A percentile compares a stretch with the other conserved stretches of the same genome.
Evolutionary conservation across 305 asterid genomes (phyloP).

Genomic region (Caryopteris hybrid): DNA sequence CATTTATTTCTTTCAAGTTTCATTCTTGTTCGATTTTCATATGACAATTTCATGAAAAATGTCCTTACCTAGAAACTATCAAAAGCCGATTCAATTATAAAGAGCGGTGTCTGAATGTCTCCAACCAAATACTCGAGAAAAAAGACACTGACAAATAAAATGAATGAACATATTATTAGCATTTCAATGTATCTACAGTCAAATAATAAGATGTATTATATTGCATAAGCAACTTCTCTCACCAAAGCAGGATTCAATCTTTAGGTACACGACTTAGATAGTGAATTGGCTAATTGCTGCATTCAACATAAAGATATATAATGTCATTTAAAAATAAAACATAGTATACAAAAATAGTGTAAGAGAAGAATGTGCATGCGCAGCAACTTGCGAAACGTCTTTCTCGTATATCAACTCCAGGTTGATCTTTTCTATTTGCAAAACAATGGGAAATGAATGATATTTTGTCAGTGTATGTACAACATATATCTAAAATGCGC

Average conservation of each 20-base stretch:
- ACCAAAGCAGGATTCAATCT: constrained; percentile 34
- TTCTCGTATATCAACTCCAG: constrained; percentile 13
- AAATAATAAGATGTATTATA: too few relatives aligned
- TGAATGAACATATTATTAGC: too few relatives aligned
- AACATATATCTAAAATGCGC: too few relatives aligned
- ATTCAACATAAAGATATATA: too few relatives aligned
- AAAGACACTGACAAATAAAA: too few relatives aligned
- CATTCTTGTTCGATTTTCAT: neutral
- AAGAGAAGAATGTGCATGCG: constrained; percentile 22
- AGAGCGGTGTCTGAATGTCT: constrained; percentile 36
- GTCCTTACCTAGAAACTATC: constrained; percentile 32
- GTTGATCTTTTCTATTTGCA: constrained; percentile 27
- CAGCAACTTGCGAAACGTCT: neutral
- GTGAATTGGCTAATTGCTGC: constrained; percentile 19
- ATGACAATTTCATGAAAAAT: too few relatives aligned
- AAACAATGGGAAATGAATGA: too few relatives aligned
- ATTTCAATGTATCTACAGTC: too few relatives aligned
- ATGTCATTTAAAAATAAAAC: too few relatives aligned
- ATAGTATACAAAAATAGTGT: too few relatives aligned
- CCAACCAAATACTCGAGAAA: constrained; percentile 36
- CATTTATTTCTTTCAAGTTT: too few relatives aligned
- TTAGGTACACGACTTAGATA: constrained; percentile 37
- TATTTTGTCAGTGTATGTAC: too few relatives aligned
- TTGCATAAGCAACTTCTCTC: constrained; percentile 10
- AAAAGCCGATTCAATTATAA: constrained; percentile 29